phyloP scores from a whole-genome alignment of 1,139 yeast genomes.

The Zygoascus sp. region DNA sequence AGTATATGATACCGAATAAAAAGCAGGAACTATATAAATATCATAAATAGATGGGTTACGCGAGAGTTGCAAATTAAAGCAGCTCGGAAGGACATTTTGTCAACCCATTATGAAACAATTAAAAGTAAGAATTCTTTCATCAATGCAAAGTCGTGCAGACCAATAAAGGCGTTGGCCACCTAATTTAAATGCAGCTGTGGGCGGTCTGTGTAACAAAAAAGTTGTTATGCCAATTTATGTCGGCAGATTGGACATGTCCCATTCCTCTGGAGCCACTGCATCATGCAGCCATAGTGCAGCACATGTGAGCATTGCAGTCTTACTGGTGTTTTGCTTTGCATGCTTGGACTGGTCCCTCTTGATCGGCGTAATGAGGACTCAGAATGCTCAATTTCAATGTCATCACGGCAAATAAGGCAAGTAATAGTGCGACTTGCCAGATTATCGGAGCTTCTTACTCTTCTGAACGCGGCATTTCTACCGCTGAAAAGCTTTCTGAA shows the following conservation, averaged over 20 bases:
- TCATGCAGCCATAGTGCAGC: conserved; percentile 73
- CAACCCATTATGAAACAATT: too few relatives aligned
- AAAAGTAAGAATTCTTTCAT: too few relatives aligned
- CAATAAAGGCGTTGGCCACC: too few relatives aligned
- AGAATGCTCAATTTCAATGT: conserved; percentile 14
- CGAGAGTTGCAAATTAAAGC: too few relatives aligned
- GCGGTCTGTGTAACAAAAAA: too few relatives aligned
- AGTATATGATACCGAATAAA: background rate
- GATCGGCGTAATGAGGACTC: background rate
- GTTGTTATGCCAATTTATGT: conserved; percentile 9
- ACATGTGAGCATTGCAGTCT: conserved; percentile 63
- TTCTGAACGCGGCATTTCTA: conserved; percentile 46
- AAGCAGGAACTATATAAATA: background rate
- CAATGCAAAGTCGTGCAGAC: too few relatives aligned
- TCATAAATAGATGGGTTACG: conserved; percentile 2
- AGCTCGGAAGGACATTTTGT: too few relatives aligned
- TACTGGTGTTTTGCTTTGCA: conserved; percentile 15
- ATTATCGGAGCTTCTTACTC: conserved; percentile 45
- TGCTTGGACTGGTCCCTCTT: background rate
- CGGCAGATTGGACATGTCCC: conserved; percentile 39
- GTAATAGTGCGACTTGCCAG: conserved; percentile 24
- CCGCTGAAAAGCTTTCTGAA: conserved; percentile 21
- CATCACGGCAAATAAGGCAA: conserved; percentile 60
- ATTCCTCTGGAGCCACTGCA: conserved; percentile 79
- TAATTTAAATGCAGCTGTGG: too few relatives aligned